A percentile compares a stretch with the other conserved stretches of the same genome.
Conservation (phyloP, 768 basidiomycete genomes). For the Boletus insuetus region DNA sequence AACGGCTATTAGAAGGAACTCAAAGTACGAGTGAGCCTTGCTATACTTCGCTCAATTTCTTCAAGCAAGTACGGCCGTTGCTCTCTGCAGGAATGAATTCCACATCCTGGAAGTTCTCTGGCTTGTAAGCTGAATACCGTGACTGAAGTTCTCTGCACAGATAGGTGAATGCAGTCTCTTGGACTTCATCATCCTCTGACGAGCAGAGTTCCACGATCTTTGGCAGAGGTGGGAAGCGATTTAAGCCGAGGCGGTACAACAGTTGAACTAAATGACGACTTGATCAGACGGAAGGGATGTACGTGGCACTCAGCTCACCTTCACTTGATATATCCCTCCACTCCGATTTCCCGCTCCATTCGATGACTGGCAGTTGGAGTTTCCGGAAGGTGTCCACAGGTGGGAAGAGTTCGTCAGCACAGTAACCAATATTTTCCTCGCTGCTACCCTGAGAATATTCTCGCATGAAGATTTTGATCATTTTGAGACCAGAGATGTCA, state of each 20-base stretch:
- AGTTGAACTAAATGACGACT: slow-evolving; percentile 52
- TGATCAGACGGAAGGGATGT: not conserved
- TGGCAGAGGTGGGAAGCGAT: slow-evolving; percentile 59
- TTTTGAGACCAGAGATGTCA: not conserved
- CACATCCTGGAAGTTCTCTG: slow-evolving; percentile 47
- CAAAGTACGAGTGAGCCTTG: not conserved
- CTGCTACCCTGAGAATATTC: slow-evolving; percentile 1
- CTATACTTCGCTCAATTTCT: slow-evolving; percentile 62
- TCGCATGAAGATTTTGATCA: slow-evolving; percentile 11
- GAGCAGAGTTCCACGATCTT: slow-evolving; percentile 67
- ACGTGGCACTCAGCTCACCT: too few relatives aligned
- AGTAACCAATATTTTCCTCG: slow-evolving; percentile 43
- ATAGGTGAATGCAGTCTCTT: slow-evolving; percentile 67
- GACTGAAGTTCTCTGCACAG: slow-evolving; percentile 64
- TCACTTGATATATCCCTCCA: too few relatives aligned
- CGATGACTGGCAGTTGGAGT: too few relatives aligned
- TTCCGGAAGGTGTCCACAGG: too few relatives aligned
- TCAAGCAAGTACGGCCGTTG: slow-evolving; percentile 46
- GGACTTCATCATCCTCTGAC: slow-evolving; percentile 43
- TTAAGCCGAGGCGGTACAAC: slow-evolving; percentile 64
- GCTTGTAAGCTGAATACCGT: slow-evolving; percentile 55
- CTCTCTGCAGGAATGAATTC: slow-evolving; percentile 75
- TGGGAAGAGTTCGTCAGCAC: slow-evolving; percentile 76
- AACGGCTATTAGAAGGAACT: too few relatives aligned
- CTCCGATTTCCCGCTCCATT: too few relatives aligned